These are phyloP conservation scores for Helenozyma baotianmanensis DNA, from an alignment of 805 yeast genomes.

Conservation along the genomic window DNA sequence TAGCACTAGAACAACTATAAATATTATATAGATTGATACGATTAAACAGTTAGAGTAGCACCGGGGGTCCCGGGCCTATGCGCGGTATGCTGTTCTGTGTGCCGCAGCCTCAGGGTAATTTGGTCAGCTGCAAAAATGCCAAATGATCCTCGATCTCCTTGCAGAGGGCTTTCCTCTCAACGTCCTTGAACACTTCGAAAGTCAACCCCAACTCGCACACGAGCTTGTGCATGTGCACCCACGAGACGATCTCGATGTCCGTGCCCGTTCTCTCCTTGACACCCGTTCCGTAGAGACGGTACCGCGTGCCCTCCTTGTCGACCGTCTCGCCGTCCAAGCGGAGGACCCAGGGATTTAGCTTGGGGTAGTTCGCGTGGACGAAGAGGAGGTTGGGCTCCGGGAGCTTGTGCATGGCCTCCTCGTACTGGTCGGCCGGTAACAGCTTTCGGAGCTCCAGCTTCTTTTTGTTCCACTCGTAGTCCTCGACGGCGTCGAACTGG, in stretches of 20 bases:
- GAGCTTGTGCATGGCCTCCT: conserved; percentile 4
- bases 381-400: conserved; percentile 34
- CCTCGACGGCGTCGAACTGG: conserved; percentile 66
- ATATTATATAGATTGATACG: too few species aligned
- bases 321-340: conserved; percentile 38
- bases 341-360: conserved; percentile 57
- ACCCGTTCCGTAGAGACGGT: conserved; percentile 57
- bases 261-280: conserved; percentile 48
- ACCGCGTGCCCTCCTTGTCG: conserved; percentile 38
- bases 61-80: too few species aligned
- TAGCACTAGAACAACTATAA: background rate
- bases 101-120: background rate
- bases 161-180: conserved; percentile 42
- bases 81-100: too few species aligned
- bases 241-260: conserved; percentile 56
- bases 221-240: conserved; percentile 53
- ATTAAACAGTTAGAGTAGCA: too few species aligned
- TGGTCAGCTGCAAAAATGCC: conserved; percentile 26
- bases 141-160: conserved; percentile 46
- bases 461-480: conserved; percentile 28
- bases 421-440: conserved; percentile 5
- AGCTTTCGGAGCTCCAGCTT: conserved; percentile 6
- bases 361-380: conserved; percentile 65
- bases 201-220: conserved; percentile 48
- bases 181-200: conserved; percentile 40